These are phyloP conservation scores for Mucor velutinosus DNA, from an alignment of 371 early-diverging fungal species.

Conservation along the genomic window DNA sequence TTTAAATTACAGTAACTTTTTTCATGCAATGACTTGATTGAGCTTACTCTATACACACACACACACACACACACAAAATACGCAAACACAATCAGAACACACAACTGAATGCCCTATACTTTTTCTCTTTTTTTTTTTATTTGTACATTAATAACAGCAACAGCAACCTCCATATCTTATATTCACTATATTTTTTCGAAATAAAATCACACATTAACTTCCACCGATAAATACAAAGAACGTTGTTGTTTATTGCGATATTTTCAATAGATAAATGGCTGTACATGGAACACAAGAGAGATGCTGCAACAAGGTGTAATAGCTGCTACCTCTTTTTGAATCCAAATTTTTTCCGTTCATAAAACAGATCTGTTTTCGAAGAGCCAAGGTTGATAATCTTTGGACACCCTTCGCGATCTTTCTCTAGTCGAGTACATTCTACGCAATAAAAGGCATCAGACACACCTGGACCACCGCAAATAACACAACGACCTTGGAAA, in stretches of 20 bases:
- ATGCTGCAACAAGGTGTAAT: neutral
- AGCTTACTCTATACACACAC: neutral
- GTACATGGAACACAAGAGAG: neutral
- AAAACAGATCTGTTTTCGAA: constrained; percentile 86
- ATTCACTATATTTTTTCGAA: neutral
- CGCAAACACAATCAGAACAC: too few species aligned
- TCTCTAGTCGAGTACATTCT: constrained; percentile 89
- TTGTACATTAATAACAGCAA: constrained; percentile 11
- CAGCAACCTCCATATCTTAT: neutral
- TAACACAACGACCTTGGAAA: constrained; percentile 89
- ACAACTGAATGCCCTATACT: neutral
- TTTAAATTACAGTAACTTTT: constrained; percentile 9
- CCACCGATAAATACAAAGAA: neutral
- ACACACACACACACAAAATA: neutral
- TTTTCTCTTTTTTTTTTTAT: neutral
- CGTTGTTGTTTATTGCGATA: neutral
- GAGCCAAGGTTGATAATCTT: constrained; percentile 91
- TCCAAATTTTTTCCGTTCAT: constrained; percentile 94
- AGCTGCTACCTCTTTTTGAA: constrained; percentile 61
- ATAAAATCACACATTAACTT: neutral
- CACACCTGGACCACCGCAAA: constrained; percentile 91
- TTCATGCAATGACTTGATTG: neutral
- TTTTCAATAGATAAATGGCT: neutral
- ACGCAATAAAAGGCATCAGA: constrained; percentile 97
- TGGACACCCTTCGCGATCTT: constrained; percentile 97